Percentiles rank a stretch among this genome's conserved stretches.
Evolutionary conservation across 495 filamentous ascomycete genomes (phyloP).

Genomic region (Tuber microsphaerosporum): DNA sequence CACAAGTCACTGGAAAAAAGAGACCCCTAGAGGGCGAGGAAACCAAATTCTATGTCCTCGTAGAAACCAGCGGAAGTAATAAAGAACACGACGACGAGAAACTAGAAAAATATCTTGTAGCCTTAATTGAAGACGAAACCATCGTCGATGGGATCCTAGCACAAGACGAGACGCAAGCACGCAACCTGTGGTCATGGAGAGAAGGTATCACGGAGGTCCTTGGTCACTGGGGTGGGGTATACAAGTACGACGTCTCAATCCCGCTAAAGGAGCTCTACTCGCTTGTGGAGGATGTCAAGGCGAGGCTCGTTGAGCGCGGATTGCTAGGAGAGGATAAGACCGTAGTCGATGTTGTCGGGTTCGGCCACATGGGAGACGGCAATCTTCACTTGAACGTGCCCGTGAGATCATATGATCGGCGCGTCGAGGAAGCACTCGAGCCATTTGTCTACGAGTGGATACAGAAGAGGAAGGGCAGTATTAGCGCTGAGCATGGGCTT

Average conservation of each 20-base stretch:
- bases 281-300: constrained; percentile 74
- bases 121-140: constrained; percentile 76
- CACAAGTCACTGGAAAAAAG: constrained; percentile 65
- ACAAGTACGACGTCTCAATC: constrained; percentile 97
- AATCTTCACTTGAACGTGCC: constrained; percentile 90
- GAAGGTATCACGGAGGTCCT: constrained; percentile 85
- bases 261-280: constrained; percentile 79
- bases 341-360: constrained; percentile 84
- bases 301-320: constrained; percentile 61
- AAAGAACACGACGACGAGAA: constrained; percentile 84
- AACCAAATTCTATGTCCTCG: constrained; percentile 88
- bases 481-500: constrained; percentile 92
- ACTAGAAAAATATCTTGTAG: constrained; percentile 75
- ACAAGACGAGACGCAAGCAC: constrained; percentile 82
- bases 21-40: constrained; percentile 65
- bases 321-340: constrained; percentile 57
- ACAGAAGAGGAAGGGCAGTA: constrained; percentile 71
- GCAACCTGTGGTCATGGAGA: constrained; percentile 80
- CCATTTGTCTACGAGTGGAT: constrained; percentile 99
- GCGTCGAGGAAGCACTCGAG: constrained; percentile 82
- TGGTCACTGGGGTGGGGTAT: constrained; percentile 87
- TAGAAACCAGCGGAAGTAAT: constrained; percentile 93
- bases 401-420: constrained; percentile 71
- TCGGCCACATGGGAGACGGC: constrained; percentile 94
- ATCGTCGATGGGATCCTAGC: constrained; percentile 83